Conservation (phyloP, 331 rosid genomes). For the Malus hybrid region DNA sequence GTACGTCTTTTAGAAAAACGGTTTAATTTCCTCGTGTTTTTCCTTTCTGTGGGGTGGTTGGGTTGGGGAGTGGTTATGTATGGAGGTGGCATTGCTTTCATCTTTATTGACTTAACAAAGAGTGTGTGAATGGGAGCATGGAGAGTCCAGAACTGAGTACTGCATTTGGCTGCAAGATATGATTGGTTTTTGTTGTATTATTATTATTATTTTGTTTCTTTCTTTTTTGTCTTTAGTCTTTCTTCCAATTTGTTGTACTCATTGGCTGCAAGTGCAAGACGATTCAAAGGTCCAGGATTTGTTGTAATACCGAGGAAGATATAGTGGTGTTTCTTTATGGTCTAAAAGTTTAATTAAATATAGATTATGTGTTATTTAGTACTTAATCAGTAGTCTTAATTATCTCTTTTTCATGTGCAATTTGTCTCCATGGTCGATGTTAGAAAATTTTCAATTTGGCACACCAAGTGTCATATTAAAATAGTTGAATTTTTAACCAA, state of each 20-base stretch:
- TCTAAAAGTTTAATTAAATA: conserved; percentile 5
- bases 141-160: conserved; percentile 37
- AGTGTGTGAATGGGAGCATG: conserved; percentile 44
- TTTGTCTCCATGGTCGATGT: not conserved
- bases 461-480: no score
- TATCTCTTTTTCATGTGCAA: not conserved
- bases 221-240: conserved; percentile 17
- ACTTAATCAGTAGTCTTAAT: not conserved
- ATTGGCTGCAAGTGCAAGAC: conserved; percentile 26
- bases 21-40: not conserved
- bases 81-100: conserved; percentile 18
- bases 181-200: conserved; percentile 4
- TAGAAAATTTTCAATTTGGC: no score
- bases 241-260: conserved; percentile 7
- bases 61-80: not conserved
- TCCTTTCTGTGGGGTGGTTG: not conserved
- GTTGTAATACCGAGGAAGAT: conserved; percentile 64
- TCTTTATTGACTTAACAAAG: conserved; percentile 28
- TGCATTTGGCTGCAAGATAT: conserved; percentile 24
- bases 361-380: conserved; percentile 2
- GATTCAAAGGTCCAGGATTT: conserved; percentile 46
- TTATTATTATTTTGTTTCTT: not conserved
- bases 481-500: no score
- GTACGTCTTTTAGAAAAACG: not conserved
- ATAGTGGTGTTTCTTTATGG: conserved; percentile 17